A percentile compares a stretch with the other conserved stretches of the same genome.
These are phyloP conservation scores for Rhodotorula sp. DNA, from an alignment of 1,284 basidiomycete species.

Conservation along the genomic window DNA sequence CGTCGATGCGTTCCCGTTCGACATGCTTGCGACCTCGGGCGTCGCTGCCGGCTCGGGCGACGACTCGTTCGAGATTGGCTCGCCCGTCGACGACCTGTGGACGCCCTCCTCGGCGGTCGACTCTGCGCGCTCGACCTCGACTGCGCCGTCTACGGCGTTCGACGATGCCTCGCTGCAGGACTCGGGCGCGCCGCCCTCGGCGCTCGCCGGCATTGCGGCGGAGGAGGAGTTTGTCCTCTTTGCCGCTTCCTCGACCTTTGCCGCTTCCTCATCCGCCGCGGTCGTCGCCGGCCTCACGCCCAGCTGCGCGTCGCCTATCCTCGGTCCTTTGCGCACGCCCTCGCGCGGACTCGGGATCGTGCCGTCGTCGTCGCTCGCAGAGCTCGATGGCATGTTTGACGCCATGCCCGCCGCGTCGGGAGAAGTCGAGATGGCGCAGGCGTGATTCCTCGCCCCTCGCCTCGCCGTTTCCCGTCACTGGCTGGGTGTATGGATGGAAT, in stretches of 20 bases:
- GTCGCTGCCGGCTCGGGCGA: background rate
- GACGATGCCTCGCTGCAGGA: background rate
- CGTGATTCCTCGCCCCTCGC: too few species aligned
- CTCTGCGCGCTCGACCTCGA: constrained; percentile 1
- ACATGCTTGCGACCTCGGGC: background rate
- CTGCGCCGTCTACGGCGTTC: constrained; percentile 6
- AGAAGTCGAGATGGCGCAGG: too few species aligned
- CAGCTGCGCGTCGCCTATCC: too few species aligned
- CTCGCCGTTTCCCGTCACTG: too few species aligned
- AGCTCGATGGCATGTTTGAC: too few species aligned
- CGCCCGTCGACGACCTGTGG: constrained; percentile 21
- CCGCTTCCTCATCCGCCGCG: too few species aligned
- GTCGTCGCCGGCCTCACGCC: too few species aligned
- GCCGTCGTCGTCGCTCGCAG: too few species aligned
- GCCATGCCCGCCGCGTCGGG: too few species aligned
- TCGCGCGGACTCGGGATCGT: too few species aligned
- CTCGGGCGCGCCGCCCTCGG: background rate
- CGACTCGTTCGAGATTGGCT: background rate
- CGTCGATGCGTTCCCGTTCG: constrained; percentile 5
- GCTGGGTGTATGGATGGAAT: too few species aligned
- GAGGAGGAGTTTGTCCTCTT: background rate
- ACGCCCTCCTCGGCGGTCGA: constrained; percentile 11
- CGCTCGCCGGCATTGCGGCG: background rate
- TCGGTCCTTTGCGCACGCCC: too few species aligned
- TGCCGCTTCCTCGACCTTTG: background rate